Conservation (phyloP, 1,139 yeast genomes). For the Pichia sp. region DNA sequence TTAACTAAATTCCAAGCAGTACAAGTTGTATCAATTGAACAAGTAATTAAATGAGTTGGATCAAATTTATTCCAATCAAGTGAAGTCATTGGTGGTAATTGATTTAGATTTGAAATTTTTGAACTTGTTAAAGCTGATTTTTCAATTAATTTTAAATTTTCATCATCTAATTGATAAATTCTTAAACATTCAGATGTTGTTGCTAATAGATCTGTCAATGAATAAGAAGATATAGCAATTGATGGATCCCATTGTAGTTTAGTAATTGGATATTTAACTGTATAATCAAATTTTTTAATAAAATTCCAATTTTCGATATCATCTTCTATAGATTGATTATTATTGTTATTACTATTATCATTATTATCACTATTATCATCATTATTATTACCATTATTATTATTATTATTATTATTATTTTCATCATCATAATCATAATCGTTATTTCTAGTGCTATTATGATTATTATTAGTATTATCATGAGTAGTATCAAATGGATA, state of each 20-base stretch:
- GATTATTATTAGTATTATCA: conserved; percentile 4
- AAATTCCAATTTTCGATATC: conserved; percentile 29
- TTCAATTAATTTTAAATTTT: conserved; percentile 30
- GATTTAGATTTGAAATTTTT: conserved; percentile 37
- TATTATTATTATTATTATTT: conserved; percentile 6
- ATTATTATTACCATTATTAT: background rate
- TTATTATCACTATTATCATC: background rate
- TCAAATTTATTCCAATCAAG: conserved; percentile 88
- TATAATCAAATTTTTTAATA: conserved; percentile 44
- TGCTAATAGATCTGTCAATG: conserved; percentile 41
- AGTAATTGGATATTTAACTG: conserved; percentile 62
- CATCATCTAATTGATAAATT: conserved; percentile 44
- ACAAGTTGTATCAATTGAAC: conserved; percentile 93
- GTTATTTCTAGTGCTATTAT: background rate
- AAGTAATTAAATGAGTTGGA: conserved; percentile 67
- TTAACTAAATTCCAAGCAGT: conserved; percentile 83
- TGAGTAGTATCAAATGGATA: too few species aligned
- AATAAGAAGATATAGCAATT: conserved; percentile 14
- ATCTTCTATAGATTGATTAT: background rate
- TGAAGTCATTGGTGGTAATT: conserved; percentile 79
- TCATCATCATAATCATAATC: background rate
- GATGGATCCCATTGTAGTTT: conserved; percentile 69
- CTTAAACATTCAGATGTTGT: conserved; percentile 69
- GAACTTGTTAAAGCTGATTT: conserved; percentile 36
- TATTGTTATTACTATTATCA: background rate